phyloP scores from a whole-genome alignment of 2,329 filamentous ascomycete genomes.

The Dothiorella sarmentorum region DNA sequence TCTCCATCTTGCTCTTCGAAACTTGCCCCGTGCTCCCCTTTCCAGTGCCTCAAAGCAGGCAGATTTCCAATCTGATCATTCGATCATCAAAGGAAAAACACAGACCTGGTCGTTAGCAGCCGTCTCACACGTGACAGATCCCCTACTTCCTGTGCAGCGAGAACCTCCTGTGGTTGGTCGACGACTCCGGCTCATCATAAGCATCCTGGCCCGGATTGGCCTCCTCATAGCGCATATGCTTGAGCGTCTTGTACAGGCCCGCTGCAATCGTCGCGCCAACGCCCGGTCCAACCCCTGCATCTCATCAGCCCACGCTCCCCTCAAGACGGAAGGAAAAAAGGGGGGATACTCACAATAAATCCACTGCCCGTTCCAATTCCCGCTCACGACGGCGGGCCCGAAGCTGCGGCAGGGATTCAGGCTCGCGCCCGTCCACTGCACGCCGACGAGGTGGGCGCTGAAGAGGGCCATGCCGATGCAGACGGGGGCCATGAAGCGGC shows the following conservation, averaged over 20 bases:
- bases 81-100: too few species aligned
- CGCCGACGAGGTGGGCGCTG: slow-evolving; percentile 40
- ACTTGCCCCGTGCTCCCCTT: too few species aligned
- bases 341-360: slow-evolving; percentile 41
- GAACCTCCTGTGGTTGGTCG: neutral
- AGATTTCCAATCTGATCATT: too few species aligned
- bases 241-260: slow-evolving; percentile 49
- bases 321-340: neutral
- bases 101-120: too few species aligned
- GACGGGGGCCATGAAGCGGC: slow-evolving; percentile 39
- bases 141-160: neutral
- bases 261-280: slow-evolving; percentile 47
- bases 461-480: slow-evolving; percentile 47
- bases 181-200: slow-evolving; percentile 14
- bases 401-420: slow-evolving; percentile 49
- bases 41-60: too few species aligned
- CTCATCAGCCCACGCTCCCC: neutral
- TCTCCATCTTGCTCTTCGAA: too few species aligned
- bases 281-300: slow-evolving; percentile 39
- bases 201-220: slow-evolving; percentile 37
- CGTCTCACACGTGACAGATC: neutral
- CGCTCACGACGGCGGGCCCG: slow-evolving; percentile 46
- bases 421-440: slow-evolving; percentile 44
- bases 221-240: slow-evolving; percentile 38
- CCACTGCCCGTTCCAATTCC: slow-evolving; percentile 48